A percentile compares a stretch with the other conserved stretches of the same genome.
These are phyloP conservation scores for Cyphellophora attinorum DNA, from an alignment of 2,329 filamentous ascomycete species.

Conservation along the genomic window DNA sequence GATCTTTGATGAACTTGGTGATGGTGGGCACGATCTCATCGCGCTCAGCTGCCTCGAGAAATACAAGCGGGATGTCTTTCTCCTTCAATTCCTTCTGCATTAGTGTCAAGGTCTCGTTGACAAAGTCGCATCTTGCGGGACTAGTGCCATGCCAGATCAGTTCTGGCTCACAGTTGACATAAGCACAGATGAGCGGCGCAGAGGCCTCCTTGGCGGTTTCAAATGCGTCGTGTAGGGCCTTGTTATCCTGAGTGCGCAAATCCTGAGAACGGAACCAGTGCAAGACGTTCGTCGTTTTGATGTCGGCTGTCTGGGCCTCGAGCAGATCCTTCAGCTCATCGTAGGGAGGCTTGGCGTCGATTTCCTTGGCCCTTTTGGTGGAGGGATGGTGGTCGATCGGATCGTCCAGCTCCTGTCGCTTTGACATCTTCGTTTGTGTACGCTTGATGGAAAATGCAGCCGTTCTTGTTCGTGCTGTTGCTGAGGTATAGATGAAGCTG, in stretches of 20 bases:
- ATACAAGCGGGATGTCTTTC: slow-evolving; percentile 40
- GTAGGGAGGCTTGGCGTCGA: slow-evolving; percentile 36
- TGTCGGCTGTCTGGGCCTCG: slow-evolving; percentile 27
- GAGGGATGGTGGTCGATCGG: slow-evolving; percentile 32
- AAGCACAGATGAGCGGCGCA: slow-evolving; percentile 34
- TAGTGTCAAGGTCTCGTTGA: slow-evolving; percentile 33
- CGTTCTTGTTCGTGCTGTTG: not conserved
- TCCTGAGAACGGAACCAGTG: slow-evolving; percentile 46
- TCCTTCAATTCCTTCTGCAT: slow-evolving; percentile 37
- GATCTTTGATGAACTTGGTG: slow-evolving; percentile 33
- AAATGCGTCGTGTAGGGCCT: slow-evolving; percentile 36
- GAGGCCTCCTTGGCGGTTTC: slow-evolving; percentile 34
- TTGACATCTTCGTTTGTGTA: slow-evolving; percentile 20
- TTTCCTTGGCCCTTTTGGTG: slow-evolving; percentile 40
- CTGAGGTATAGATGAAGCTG: too few species aligned
- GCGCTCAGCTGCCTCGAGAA: slow-evolving; percentile 33
- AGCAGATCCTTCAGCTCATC: slow-evolving; percentile 30
- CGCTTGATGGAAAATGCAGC: too few species aligned
- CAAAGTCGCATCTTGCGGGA: slow-evolving; percentile 39
- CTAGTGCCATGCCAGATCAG: slow-evolving; percentile 43
- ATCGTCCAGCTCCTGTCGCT: slow-evolving; percentile 19
- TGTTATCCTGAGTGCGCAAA: slow-evolving; percentile 41
- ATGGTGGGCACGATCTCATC: slow-evolving; percentile 32
- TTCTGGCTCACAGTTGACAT: slow-evolving; percentile 37
- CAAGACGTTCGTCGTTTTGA: slow-evolving; percentile 31